Conservation (phyloP, 768 basidiomycete species). For the Tricholoma flavovirens region DNA sequence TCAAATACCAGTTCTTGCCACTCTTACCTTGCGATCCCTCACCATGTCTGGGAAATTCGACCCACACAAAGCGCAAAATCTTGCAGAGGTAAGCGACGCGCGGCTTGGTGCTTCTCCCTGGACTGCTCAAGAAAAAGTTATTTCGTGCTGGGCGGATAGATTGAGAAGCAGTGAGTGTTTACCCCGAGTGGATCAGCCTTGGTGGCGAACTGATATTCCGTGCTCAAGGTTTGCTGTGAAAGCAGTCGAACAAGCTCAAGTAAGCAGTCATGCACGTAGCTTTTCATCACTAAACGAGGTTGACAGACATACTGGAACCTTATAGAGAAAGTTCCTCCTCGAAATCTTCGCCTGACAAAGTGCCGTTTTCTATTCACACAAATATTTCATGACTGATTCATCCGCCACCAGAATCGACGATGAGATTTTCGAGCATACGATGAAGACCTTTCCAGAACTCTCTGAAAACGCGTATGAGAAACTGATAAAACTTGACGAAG, state of each 20-base stretch:
- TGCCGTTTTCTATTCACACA: constrained; percentile 28
- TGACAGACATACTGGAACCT: constrained; percentile 92
- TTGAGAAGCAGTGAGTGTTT: constrained; percentile 80
- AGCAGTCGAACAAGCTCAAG: constrained; percentile 95
- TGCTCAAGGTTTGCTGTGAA: constrained; percentile 76
- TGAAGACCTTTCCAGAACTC: constrained; percentile 79
- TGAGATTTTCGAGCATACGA: constrained; percentile 78
- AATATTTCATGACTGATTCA: not conserved
- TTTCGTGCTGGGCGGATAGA: constrained; percentile 39
- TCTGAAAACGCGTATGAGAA: constrained; percentile 40
- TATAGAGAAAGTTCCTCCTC: constrained; percentile 72
- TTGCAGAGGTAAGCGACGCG: constrained; percentile 60
- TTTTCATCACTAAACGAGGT: not conserved
- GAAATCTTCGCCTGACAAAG: constrained; percentile 78
- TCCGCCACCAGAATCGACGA: constrained; percentile 65
- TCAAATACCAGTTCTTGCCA: no score
- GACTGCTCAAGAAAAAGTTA: not conserved
- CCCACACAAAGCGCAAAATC: constrained; percentile 88
- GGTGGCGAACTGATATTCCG: not conserved
- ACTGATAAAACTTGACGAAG: constrained; percentile 69
- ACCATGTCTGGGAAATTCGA: constrained; percentile 53
- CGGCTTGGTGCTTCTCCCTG: constrained; percentile 2
- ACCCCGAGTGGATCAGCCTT: not conserved
- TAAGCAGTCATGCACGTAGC: constrained; percentile 26
- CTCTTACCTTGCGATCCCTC: not conserved